Evolutionary conservation across 306 rosid species (phyloP), one percentile per base, ranked within the genome.

Genomic region (Vigna unguiculata): DNA sequence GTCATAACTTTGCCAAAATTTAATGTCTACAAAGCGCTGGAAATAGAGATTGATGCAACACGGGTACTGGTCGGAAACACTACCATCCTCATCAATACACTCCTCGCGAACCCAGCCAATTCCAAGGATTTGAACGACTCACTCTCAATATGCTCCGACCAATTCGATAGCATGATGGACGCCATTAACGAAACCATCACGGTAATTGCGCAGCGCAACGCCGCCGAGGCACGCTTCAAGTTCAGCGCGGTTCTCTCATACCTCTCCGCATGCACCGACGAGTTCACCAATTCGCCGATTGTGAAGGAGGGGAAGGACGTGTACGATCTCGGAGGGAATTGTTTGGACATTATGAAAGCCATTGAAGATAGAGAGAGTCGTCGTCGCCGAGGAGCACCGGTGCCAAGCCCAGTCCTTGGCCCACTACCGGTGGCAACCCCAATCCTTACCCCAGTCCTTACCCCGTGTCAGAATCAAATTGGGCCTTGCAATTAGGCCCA

Each of bases 321-420:
- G 4, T 8, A 0, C 25, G 47, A 71, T 2, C 72, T 36, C 7
- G 72, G 10, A 3, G 32, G 19, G 0, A 79, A 61, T 19, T n/a
- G 22, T 28, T 38, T 79, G 66, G 78, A 79, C 32, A 7, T 79
- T 1, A 7, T 51, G 78, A 51, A 24, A 71, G 78, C 25, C 40
- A 71, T 79, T 51, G 49, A 22, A 5, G 66, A 79, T 38, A 79
- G 17, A 51, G 66, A 28, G 14, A 0, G 0, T 0, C 9, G 36
- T 3, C n/a, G 4, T 1, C 57, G 3, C 5, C n/a, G 3, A 0
- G 28, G 11, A 28, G 20, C 1, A 2, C 2, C 19, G 1, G 11
- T 6, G 6, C 0, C 20, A 3, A 20, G 3, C 64, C 19, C 36
- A 21, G 2, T 7, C 10, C 2, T 7, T 7, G 41, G 9, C 9